Percentiles rank a stretch among this genome's conserved stretches.
Conservation (phyloP, 305 asterid genomes). For the Vinca major region DNA sequence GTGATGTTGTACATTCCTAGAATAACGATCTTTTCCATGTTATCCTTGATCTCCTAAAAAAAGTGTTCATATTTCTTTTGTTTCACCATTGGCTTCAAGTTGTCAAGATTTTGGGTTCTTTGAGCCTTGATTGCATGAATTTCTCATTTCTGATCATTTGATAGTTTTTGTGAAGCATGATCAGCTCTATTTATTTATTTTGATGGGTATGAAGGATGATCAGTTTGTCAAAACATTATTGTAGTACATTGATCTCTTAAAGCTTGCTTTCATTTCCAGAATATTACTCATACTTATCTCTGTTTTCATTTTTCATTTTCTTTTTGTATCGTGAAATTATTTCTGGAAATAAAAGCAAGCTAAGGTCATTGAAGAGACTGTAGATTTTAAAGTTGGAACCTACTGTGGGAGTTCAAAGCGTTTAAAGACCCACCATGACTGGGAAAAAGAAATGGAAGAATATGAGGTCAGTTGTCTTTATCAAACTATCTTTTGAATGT, state of each 20-base stretch:
- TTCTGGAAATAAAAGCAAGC: constrained; percentile 60
- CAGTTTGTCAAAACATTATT: neutral
- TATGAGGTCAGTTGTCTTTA: constrained; percentile 56
- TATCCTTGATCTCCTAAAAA: neutral
- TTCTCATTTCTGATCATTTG: neutral
- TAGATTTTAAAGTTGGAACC: constrained; percentile 66
- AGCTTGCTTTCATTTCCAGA: neutral
- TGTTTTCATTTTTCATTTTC: neutral
- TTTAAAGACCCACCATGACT: constrained; percentile 41
- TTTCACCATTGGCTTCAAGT: neutral
- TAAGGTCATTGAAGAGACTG: constrained; percentile 61
- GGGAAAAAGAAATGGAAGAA: constrained; percentile 80
- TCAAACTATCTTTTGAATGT: constrained; percentile 4
- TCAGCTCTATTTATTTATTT: no score
- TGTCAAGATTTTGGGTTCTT: neutral
- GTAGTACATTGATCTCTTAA: neutral
- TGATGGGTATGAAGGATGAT: neutral
- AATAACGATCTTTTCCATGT: neutral
- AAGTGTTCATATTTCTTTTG: neutral
- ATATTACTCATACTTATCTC: neutral
- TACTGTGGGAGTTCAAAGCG: constrained; percentile 53
- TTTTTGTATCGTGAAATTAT: neutral
- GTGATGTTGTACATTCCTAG: neutral
- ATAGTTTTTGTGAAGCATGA: neutral
- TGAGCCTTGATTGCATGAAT: neutral